Base-by-base conservation (phyloP, 176 grass and related monocot species). In the Pontederia paniculata region DNA sequence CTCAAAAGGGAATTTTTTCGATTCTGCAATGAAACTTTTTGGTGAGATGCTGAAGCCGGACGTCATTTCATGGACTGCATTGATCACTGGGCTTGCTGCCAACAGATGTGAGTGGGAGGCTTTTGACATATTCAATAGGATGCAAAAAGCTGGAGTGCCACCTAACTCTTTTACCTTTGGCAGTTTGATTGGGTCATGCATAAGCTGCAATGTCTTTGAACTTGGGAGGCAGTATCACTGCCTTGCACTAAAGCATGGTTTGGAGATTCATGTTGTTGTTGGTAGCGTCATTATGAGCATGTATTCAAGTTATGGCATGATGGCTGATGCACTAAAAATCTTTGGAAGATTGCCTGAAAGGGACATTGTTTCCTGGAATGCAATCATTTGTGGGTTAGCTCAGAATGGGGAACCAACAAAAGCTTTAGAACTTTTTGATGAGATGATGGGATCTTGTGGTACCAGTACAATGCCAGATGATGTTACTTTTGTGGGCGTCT, bases 131-230 rank as follows among this genome's bases (percentile, higher is more conserved):
- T 78, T 72, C 47, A 2, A 51, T 52, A 50, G 18, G 8, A 78
- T 72, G 76, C 55, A 17, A 46, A 67, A 66, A 28, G 76, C 54
- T 48, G 60, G 7, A 9, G 17, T 67, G 31, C 15, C 58, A 22
- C 68, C 69, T 13, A 72, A 78, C 63, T 72, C 68, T 51, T 72
- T 54, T 37, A 72, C 76, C 41, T 78, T 72, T 72, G 76, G 69
- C 3, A 54, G 53, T 45, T 20, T 78, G 42, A 65, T 78, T 41
- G 50, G 61, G 42, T 72, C 53, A 12, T 72, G 62, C 66, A 62
- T 41, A 11, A 23, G 48, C 58, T 20, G 25, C 23, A 58, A 22
- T 46, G 60, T 54, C 16, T 56, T 58, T 58, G 45, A 63, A 2
- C 50, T 23, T 28, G 76, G 61, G 2, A 78, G 43, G 41, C 68